Evolutionary conservation across 1,284 basidiomycete species (phyloP), one percentile per base, ranked within the genome.

Genomic region (Apiotrichum gracile): DNA sequence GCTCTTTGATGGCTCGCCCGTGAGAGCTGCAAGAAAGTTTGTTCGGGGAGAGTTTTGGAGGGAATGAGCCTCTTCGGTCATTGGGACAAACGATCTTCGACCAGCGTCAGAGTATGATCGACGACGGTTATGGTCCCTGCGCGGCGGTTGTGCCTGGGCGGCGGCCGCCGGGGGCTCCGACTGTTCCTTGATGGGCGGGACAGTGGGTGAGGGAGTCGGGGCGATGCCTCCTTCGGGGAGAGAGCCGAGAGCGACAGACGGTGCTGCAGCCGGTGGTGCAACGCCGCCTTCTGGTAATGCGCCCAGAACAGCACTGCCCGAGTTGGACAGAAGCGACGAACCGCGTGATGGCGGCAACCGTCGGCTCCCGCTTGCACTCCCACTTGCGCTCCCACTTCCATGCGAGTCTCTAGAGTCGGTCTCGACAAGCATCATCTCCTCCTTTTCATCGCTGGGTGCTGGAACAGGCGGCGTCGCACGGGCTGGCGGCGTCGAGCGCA

Each of bases 61-160:
- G 7, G 43, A 45, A 19, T 22, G 29, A 4, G n/a, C 8, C n/a
- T 21, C 37, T 10, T 45, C 43, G 19, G 16, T 12, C 43, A 24
- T 31, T 14, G 43, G 43, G 12, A 27, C 6, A 26, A 33, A 45
- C 21, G 43, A 45, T 21, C 43, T 38, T 9, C 52, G 49, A 2
- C 50, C 50, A 0, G 57, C 54, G 22, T 59, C 57, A 9, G 57
- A 59, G 17, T 53, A 37, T 6, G 57, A 59, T 10, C 57, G 54
- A 4, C 54, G 51, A 5, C 57, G 43, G 31, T 34, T 45, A 19
- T 31, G 43, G 43, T 45, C 43, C 21, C 29, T 21, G 29, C 43
- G 43, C 1, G 27, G 43, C 27, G 19, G 24, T 16, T 27, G 19
- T n/a, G n/a, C n/a, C n/a, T n/a, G n/a, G n/a, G n/a, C n/a, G 14